phyloP scores from a whole-genome alignment of 192 early-diverging fungal genomes.

The Backusella circina region DNA sequence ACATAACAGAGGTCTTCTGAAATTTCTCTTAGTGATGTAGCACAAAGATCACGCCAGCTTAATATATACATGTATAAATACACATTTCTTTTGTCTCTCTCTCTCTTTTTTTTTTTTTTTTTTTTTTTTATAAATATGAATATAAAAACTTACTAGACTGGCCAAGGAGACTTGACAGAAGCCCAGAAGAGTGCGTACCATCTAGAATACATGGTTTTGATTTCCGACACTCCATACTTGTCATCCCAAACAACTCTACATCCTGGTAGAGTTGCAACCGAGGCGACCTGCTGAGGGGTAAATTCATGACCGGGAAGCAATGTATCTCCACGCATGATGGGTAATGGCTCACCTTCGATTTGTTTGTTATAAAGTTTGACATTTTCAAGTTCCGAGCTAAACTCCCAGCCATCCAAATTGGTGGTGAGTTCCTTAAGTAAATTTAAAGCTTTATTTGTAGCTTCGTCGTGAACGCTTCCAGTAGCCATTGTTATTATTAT shows the following conservation, averaged over 20 bases:
- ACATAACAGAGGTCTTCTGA: conserved; percentile 33
- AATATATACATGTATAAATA: background rate
- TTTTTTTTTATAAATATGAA: background rate
- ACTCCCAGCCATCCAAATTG: conserved; percentile 45
- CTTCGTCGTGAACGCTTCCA: background rate
- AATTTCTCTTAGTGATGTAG: conserved; percentile 32
- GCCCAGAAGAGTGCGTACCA: conserved; percentile 31
- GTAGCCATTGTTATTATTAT: background rate
- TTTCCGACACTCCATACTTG: conserved; percentile 27
- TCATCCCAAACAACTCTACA: conserved; percentile 45
- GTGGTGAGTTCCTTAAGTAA: conserved; percentile 43
- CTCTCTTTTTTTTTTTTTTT: background rate
- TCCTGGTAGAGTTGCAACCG: conserved; percentile 40
- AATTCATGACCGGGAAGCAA: conserved; percentile 36
- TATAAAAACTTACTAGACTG: conserved; percentile 25
- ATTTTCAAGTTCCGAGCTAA: conserved; percentile 38
- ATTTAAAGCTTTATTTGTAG: background rate
- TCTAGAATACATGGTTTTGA: conserved; percentile 19
- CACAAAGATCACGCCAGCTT: conserved; percentile 47
- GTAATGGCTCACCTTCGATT: conserved; percentile 35
- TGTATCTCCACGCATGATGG: conserved; percentile 49
- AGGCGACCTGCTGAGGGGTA: conserved; percentile 41
- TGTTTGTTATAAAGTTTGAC: conserved; percentile 47
- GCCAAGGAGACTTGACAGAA: conserved; percentile 29
- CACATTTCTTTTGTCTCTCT: background rate